Evolutionary conservation across 352 stramenopile genomes (phyloP), one percentile per base, ranked within the genome.

Genomic region (Globisporangium carolinianum): DNA sequence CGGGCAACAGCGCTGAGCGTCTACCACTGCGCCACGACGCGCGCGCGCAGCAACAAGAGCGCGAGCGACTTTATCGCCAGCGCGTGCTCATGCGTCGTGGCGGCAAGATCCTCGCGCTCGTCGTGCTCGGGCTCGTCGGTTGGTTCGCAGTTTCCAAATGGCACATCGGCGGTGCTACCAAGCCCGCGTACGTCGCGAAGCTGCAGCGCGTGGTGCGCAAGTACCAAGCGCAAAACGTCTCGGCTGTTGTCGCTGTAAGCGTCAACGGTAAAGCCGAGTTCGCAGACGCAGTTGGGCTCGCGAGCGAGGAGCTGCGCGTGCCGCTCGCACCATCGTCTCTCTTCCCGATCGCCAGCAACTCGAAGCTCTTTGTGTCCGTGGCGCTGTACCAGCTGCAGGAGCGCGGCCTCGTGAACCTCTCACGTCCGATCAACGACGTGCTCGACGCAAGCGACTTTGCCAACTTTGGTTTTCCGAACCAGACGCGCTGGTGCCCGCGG

Each of bases 321-420:
- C 43, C 60, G 1, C 84, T 87, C 58, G 18, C 57, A 14, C 45
- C 53, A 5, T 57, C 75, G 57, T 76, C 58, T 39, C 63, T 86
- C 47, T 87, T 87, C 56, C 71, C 74, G 7, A 70, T 87, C 60
- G 77, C 70, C 8, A 75, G 75, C 17, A 76, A 87, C 57, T 69
- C 76, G 9, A 80, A 87, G 54, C 69, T 87, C 15, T 75, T 87
- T 36, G 62, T 63, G 10, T 58, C 75, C 4, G 67, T 83, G 12
- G 67, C 75, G 36, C 60, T 85, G 60, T 69, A 85, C 47, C 77
- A 87, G 48, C 63, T 87, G 50, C 71, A 87, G 57, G 77, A 87
- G 60, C 62, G 64, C 46, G 63, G 63, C 0, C 35, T 53, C 15
- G 75, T 85, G 11, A 62, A 78, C 6, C 52, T 87, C n/a, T 57